Base-by-base conservation (phyloP, 108 stramenopile genomes). In the Parmales sp. region DNA sequence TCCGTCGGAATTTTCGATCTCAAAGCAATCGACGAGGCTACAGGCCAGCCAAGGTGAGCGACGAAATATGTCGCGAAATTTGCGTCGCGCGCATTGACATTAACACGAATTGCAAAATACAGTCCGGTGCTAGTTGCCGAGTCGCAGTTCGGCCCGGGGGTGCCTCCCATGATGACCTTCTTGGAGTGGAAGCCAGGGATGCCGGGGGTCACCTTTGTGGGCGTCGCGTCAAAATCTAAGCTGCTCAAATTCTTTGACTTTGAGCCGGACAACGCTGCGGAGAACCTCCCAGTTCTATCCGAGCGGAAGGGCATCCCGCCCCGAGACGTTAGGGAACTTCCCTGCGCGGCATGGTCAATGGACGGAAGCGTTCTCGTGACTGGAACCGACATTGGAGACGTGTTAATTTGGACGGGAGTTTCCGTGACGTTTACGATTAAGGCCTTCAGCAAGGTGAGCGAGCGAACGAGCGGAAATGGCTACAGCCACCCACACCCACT, bases 121-220 rank as follows among this genome's bases (percentile, higher is more conserved):
- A n/a, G n/a, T n/a, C 54, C 54, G 31, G 54, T 20, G n/a, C 29
- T 60, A 34, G 20, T 60, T 34, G 13, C n/a, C 26, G 54, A 60
- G 54, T 9, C 29, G 31, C 54, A 60, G 54, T 60, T 60, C 54
- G 36, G 31, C 26, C 54, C 54, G 6, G 54, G 54, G 36, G 54
- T 60, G 54, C 54, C 54, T 4, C 54, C 54, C 26, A 60, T 60
- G 54, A 11, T 60, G n/a, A 60, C 54, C 2, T 60, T 60, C 54
- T 34, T 60, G 29, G 54, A 60, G 26, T 60, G 54, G 54, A 60
- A 60, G 54, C 54, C 54, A 0, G 54, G 54, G 16, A 28, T 2
- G 29, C 20, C 54, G 11, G 8, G 26, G 20, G 54, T 60, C 31
- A 60, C 54, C 26, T 60, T 60, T 34, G 54, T 60, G 6, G 54